Percentiles rank a stretch among this genome's conserved stretches.
These are phyloP conservation scores for Xylaria sp. DNA, from an alignment of 495 filamentous ascomycete genomes.

Conservation along the genomic window DNA sequence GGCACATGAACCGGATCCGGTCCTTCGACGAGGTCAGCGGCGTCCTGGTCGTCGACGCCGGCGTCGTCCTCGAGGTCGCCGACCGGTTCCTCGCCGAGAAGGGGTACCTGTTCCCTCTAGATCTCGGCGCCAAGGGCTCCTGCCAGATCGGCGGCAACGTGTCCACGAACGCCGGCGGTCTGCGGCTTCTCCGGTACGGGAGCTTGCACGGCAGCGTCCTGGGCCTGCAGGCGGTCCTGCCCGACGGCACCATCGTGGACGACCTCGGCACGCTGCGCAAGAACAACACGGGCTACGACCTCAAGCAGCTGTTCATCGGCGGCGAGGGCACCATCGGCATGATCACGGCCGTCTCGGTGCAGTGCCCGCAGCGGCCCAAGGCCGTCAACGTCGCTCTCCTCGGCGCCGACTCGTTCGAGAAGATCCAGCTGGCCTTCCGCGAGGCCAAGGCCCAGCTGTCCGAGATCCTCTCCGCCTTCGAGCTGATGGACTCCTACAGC, in stretches of 20 bases:
- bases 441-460: conserved; percentile 88
- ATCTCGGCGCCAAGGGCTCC: conserved; percentile 95
- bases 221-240: conserved; percentile 89
- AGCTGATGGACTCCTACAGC: conserved; percentile 88
- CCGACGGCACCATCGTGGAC: conserved; percentile 90
- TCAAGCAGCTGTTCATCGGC: conserved; percentile 98
- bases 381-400: conserved; percentile 93
- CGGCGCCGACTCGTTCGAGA: conserved; percentile 83
- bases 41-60: conserved; percentile 86
- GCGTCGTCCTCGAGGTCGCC: conserved; percentile 86
- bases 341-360: conserved; percentile 86
- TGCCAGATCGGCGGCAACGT: conserved; percentile 99
- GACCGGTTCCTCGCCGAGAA: conserved; percentile 82
- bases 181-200: conserved; percentile 89
- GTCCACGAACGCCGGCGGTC: conserved; percentile 93
- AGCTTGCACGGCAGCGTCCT: conserved; percentile 92
- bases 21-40: conserved; percentile 95
- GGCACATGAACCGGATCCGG: conserved; percentile 86
- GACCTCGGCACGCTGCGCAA: conserved; percentile 87
- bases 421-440: conserved; percentile 80
- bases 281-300: conserved; percentile 96
- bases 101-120: conserved; percentile 88
- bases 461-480: conserved; percentile 96
- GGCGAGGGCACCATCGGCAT: conserved; percentile 94
- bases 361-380: conserved; percentile 83